Evolutionary conservation across 2,329 filamentous ascomycete species (phyloP).

Genomic region (Fusarium subtropicale): DNA sequence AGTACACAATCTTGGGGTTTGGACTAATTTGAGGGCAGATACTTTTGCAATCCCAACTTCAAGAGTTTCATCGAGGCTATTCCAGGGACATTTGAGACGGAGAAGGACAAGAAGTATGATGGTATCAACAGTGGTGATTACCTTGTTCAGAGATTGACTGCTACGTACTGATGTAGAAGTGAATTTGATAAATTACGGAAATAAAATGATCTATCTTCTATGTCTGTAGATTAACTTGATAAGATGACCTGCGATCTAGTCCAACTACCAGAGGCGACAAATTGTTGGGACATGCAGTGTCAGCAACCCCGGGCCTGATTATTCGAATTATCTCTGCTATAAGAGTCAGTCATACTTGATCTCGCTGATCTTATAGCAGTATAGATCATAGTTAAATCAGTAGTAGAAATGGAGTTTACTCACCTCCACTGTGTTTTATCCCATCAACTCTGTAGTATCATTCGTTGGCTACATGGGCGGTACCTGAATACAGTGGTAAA

Average conservation of each 20-base stretch:
- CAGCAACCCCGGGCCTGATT: background rate
- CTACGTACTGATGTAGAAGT: conserved; percentile 69
- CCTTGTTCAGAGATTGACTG: conserved; percentile 78
- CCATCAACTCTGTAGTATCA: too few relatives aligned
- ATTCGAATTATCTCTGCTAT: too few relatives aligned
- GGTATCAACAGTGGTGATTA: conserved; percentile 85
- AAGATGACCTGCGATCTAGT: background rate
- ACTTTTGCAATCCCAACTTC: conserved; percentile 91
- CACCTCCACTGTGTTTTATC: background rate
- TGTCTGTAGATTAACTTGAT: background rate
- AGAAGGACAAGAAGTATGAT: conserved; percentile 80
- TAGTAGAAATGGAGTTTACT: background rate
- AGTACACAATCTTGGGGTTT: background rate
- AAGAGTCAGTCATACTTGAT: background rate
- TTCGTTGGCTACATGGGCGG: background rate
- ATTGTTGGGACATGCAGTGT: background rate
- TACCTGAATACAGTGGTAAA: background rate
- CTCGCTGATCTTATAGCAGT: background rate
- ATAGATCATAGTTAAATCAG: background rate
- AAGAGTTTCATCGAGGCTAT: conserved; percentile 81
- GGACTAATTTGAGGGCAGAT: conserved; percentile 57
- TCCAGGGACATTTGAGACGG: conserved; percentile 76
- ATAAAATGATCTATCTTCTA: background rate
- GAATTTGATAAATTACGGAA: background rate
- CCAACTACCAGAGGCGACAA: background rate